These are phyloP conservation scores for Nicotiana sylvestris DNA, from an alignment of 257 asterid species.

Conservation along the genomic window DNA sequence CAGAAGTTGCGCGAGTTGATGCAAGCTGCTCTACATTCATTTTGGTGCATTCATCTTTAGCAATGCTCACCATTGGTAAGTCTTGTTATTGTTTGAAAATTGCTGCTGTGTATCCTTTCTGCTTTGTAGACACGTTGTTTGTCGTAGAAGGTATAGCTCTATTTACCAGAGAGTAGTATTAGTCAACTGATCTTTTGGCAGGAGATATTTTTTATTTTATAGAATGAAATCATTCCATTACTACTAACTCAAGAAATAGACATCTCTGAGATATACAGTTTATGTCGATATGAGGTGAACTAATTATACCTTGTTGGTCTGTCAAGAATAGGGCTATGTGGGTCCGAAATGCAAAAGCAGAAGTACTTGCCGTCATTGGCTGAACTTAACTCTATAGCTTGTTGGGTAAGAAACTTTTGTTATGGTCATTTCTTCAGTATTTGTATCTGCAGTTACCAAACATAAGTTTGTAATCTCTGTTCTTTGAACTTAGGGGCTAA, in stretches of 20 bases:
- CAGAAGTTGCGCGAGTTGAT: conserved; percentile 94
- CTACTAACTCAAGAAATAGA: too few species aligned
- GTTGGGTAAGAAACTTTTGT: conserved; percentile 68
- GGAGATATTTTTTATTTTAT: too few species aligned
- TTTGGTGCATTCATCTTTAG: conserved; percentile 88
- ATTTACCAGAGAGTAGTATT: not conserved
- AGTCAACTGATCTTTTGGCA: not conserved
- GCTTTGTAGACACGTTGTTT: not conserved
- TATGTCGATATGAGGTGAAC: not conserved
- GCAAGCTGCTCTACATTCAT: conserved; percentile 91
- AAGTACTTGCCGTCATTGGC: conserved; percentile 89
- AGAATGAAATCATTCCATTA: too few species aligned
- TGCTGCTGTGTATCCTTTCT: not conserved
- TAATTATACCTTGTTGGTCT: conserved; percentile 12
- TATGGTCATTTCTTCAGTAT: not conserved
- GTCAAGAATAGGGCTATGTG: conserved; percentile 65
- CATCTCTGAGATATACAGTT: not conserved
- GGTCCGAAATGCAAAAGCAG: conserved; percentile 87
- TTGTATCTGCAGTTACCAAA: not conserved
- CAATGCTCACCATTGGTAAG: conserved; percentile 86
- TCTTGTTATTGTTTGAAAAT: conserved; percentile 14
- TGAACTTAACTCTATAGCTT: conserved; percentile 56
- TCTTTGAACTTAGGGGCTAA: conserved; percentile 58
- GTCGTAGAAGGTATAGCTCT: not conserved
- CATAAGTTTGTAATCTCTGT: conserved; percentile 12